phyloP scores from a whole-genome alignment of 1,284 basidiomycete species.

The Microbotryum scabiosae region DNA sequence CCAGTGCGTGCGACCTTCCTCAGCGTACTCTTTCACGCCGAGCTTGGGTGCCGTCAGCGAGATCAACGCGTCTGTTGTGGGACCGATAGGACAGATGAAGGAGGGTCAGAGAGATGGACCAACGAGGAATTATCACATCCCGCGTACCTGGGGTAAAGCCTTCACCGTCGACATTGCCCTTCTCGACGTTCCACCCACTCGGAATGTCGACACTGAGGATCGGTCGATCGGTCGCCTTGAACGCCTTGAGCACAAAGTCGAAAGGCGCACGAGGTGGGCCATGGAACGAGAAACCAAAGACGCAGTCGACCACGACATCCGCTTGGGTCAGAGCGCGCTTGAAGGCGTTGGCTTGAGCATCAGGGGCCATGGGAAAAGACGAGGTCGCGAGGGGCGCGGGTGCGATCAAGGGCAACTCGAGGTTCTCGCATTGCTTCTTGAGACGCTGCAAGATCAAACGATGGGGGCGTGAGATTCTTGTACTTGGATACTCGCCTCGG shows the following conservation, averaged over 20 bases:
- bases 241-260: slow-evolving; percentile 59
- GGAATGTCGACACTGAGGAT: slow-evolving; percentile 87
- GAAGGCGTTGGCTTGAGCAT: slow-evolving; percentile 45
- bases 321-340: slow-evolving; percentile 49
- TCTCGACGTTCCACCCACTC: slow-evolving; percentile 88
- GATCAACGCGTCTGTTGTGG: slow-evolving; percentile 67
- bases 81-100: slow-evolving; percentile 37
- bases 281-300: slow-evolving; percentile 98
- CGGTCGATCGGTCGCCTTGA: slow-evolving; percentile 56
- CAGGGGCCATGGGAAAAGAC: slow-evolving; percentile 31
- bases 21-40: slow-evolving; percentile 65
- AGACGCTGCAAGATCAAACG: slow-evolving; percentile 51
- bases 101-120: not conserved
- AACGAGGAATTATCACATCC: too few species aligned
- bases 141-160: slow-evolving; percentile 29
- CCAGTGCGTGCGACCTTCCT: slow-evolving; percentile 59
- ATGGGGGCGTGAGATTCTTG: too few species aligned
- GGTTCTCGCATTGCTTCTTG: slow-evolving; percentile 75
- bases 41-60: slow-evolving; percentile 91
- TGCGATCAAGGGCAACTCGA: slow-evolving; percentile 63
- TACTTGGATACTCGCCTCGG: too few species aligned
- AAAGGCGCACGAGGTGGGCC: slow-evolving; percentile 78
- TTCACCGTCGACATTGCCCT: slow-evolving; percentile 49
- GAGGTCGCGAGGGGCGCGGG: slow-evolving; percentile 32
- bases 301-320: slow-evolving; percentile 86